Percentiles rank a stretch among this genome's conserved stretches.
Evolutionary conservation across 1,284 basidiomycete species (phyloP).

Genomic region (Malassezia restricta): DNA sequence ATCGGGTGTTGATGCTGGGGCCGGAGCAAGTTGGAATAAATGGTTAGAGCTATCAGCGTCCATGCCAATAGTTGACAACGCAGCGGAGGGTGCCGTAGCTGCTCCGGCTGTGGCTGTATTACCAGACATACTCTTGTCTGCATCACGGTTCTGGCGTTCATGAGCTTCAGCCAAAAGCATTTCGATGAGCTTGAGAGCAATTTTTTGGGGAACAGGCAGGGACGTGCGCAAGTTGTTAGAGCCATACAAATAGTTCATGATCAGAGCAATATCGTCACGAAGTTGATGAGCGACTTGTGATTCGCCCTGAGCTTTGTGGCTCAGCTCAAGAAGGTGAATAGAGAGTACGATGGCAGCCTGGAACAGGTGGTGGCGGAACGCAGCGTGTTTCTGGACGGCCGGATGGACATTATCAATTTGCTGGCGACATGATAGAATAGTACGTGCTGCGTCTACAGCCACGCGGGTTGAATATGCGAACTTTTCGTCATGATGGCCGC

Average conservation of each 20-base stretch:
- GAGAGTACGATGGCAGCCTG: constrained; percentile 62
- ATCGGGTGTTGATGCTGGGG: constrained; percentile 1
- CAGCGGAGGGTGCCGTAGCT: neutral
- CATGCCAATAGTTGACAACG: constrained; percentile 4
- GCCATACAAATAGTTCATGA: constrained; percentile 10
- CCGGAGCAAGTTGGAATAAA: constrained; percentile 7
- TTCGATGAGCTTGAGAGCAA: constrained; percentile 11
- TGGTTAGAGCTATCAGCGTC: constrained; percentile 3
- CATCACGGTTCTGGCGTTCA: neutral
- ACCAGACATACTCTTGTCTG: neutral
- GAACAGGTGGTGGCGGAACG: constrained; percentile 58
- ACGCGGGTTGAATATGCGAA: constrained; percentile 26
- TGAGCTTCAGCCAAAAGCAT: constrained; percentile 4
- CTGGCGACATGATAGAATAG: constrained; percentile 14
- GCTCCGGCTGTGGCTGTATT: neutral
- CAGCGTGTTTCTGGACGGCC: constrained; percentile 10
- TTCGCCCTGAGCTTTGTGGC: constrained; percentile 62
- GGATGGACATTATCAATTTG: constrained; percentile 19
- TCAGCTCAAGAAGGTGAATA: constrained; percentile 71
- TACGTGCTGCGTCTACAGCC: constrained; percentile 16
- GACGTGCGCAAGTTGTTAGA: neutral
- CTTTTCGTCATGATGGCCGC: constrained; percentile 30
- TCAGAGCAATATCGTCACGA: constrained; percentile 14
- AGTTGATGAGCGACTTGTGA: constrained; percentile 16
- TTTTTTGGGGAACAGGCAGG: constrained; percentile 9